Evolutionary conservation across 2,329 filamentous ascomycete species (phyloP).

Genomic region (Podosphaera aphanis): DNA sequence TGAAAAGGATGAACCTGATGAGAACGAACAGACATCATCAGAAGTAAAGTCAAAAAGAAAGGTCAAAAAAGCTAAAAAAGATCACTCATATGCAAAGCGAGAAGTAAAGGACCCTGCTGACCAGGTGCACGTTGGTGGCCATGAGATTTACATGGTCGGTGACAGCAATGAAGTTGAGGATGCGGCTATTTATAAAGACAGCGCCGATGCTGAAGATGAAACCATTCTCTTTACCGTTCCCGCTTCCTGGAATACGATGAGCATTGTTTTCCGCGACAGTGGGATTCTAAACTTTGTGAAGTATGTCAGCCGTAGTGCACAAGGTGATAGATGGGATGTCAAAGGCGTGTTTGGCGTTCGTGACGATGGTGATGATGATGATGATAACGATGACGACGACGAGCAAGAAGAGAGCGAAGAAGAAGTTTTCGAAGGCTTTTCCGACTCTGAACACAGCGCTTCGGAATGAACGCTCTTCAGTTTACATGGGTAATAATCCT

Average conservation of each 20-base stretch:
- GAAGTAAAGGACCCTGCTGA: constrained; percentile 12
- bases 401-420: constrained; percentile 22
- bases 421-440: constrained; percentile 36
- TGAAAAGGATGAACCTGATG: constrained; percentile 27
- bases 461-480: too few relatives aligned
- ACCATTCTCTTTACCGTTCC: constrained; percentile 46
- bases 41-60: constrained; percentile 16
- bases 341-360: constrained; percentile 55
- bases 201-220: constrained; percentile 44
- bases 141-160: constrained; percentile 84
- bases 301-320: constrained; percentile 64
- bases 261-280: constrained; percentile 67
- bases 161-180: constrained; percentile 47
- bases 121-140: constrained; percentile 42
- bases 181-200: constrained; percentile 69
- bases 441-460: constrained; percentile 17
- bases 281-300: constrained; percentile 86
- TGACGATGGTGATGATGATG: constrained; percentile 21
- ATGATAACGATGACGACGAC: too few relatives aligned
- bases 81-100: constrained; percentile 10
- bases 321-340: constrained; percentile 83
- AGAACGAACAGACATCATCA: constrained; percentile 17
- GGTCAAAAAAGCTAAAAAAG: constrained; percentile 14
- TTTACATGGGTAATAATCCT: too few relatives aligned
- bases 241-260: constrained; percentile 72